phyloP scores from a whole-genome alignment of 2,329 filamentous ascomycete species.

The Polytolypa hystricis region DNA sequence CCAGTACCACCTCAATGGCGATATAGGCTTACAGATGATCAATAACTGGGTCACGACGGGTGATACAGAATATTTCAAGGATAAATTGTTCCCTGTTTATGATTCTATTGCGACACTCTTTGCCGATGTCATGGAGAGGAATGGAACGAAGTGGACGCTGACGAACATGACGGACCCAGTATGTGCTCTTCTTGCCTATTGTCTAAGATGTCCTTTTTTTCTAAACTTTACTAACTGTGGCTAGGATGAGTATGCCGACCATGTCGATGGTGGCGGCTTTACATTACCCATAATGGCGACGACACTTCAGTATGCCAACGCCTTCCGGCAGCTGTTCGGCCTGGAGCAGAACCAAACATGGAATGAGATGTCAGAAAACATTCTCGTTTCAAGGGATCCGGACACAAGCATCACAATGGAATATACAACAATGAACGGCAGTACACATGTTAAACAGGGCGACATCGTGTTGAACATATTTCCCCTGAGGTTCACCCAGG shows the following conservation, averaged over 20 bases:
- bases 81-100: constrained; percentile 50
- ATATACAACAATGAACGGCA: constrained; percentile 56
- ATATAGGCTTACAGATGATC: constrained; percentile 52
- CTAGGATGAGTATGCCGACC: constrained; percentile 56
- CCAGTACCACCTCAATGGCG: constrained; percentile 60
- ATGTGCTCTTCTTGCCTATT: constrained; percentile 17
- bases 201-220: background rate
- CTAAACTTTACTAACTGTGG: constrained; percentile 3
- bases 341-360: constrained; percentile 47
- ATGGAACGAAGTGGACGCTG: constrained; percentile 43
- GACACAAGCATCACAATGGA: constrained; percentile 52
- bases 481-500: constrained; percentile 49
- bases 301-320: constrained; percentile 46
- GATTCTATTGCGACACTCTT: constrained; percentile 54
- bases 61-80: constrained; percentile 45
- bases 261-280: constrained; percentile 56
- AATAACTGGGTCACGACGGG: constrained; percentile 52
- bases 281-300: constrained; percentile 53
- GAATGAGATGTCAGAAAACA: constrained; percentile 44
- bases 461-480: constrained; percentile 59
- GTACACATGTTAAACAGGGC: constrained; percentile 56
- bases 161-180: constrained; percentile 62
- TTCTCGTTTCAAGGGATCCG: constrained; percentile 44
- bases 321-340: constrained; percentile 46
- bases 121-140: constrained; percentile 48